Conservation (phyloP, 345 rosid genomes). For the Psidium friedrichsthalianum region DNA sequence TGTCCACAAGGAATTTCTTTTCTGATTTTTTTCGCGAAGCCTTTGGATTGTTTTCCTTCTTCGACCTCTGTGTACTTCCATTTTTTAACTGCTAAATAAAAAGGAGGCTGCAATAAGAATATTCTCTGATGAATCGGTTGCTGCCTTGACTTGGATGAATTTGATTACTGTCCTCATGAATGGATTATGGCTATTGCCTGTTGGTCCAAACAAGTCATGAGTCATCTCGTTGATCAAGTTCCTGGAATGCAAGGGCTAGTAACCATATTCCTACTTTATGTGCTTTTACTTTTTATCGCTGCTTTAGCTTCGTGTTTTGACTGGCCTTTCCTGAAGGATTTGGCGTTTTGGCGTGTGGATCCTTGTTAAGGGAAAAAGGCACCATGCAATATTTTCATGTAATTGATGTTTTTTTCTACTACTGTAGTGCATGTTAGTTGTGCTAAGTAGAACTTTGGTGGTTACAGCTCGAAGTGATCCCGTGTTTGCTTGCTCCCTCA, state of each 20-base stretch:
- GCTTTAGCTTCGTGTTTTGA: not conserved
- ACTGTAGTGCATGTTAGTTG: not conserved
- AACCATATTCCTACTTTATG: not conserved
- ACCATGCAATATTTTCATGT: not conserved
- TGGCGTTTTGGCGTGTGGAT: not conserved
- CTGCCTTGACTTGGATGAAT: not conserved
- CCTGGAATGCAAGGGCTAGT: not conserved
- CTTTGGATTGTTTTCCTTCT: not conserved
- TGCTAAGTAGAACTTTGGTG: constrained; percentile 8
- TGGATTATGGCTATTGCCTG: not conserved
- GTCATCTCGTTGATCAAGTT: not conserved
- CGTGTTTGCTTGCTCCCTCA: constrained; percentile 70
- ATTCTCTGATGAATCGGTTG: not conserved
- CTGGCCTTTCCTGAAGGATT: not conserved
- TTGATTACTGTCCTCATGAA: not conserved
- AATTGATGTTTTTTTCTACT: not conserved
- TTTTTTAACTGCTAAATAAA: not conserved
- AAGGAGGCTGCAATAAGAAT: not conserved
- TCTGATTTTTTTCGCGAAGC: not conserved
- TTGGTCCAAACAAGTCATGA: not conserved
- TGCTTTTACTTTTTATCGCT: not conserved
- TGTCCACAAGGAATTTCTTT: not conserved
- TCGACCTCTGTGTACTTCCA: not conserved
- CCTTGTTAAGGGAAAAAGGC: not conserved
- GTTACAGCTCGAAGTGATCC: constrained; percentile 77